Evolutionary conservation across 768 basidiomycete genomes (phyloP).

Genomic region (Hericium alpestre): DNA sequence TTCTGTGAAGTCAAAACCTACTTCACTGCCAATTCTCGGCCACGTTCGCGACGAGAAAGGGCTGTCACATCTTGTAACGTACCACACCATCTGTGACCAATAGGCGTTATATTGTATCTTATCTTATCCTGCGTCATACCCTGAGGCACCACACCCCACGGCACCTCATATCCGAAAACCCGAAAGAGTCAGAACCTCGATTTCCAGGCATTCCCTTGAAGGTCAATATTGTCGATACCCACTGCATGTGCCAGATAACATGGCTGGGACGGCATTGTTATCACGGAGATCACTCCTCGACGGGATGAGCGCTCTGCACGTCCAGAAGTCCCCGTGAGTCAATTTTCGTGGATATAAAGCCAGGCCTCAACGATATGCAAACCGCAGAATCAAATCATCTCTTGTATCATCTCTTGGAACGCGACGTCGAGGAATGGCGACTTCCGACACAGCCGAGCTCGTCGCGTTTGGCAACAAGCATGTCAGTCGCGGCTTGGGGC

Average conservation of each 20-base stretch:
- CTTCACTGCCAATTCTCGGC: no score
- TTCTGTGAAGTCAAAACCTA: no score
- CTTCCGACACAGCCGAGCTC: neutral
- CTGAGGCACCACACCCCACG: no score
- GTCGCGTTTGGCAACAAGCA: conserved; percentile 8
- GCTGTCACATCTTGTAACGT: no score
- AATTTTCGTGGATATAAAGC: neutral
- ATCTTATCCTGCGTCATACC: no score
- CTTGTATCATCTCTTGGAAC: neutral
- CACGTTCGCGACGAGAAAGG: no score
- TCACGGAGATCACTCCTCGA: neutral
- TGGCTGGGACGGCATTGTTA: neutral
- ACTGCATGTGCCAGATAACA: neutral
- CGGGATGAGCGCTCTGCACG: neutral
- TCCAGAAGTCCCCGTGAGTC: neutral
- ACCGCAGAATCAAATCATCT: neutral
- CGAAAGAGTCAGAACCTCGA: no score
- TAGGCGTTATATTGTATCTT: no score
- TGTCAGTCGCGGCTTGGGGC: conserved; percentile 6
- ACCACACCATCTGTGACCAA: no score
- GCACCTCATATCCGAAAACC: no score
- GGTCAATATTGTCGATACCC: no score
- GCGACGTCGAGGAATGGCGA: conserved; percentile 5
- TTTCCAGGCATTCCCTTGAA: no score
- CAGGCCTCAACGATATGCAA: neutral